phyloP scores from a whole-genome alignment of 2,329 filamentous ascomycete species.

The Phialemonium atrogriseum region DNA sequence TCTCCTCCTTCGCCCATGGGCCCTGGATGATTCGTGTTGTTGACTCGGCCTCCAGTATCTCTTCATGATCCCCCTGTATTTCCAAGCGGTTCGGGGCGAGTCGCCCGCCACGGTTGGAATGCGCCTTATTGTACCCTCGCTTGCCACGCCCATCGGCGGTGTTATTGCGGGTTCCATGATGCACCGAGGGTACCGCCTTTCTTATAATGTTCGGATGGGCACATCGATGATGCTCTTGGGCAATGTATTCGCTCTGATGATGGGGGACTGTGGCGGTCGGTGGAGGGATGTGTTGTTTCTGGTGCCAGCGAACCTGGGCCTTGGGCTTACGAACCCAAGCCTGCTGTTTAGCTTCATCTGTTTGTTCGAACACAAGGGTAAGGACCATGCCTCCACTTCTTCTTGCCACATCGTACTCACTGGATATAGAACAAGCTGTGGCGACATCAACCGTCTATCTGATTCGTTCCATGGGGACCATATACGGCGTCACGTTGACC shows the following conservation, averaged over 20 bases:
- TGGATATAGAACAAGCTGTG: constrained; percentile 46
- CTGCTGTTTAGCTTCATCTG: constrained; percentile 53
- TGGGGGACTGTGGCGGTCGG: constrained; percentile 36
- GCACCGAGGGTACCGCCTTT: constrained; percentile 42
- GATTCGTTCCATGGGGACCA: constrained; percentile 51
- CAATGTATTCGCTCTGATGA: constrained; percentile 38
- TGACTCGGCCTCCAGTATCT: constrained; percentile 35
- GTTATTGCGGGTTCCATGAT: constrained; percentile 48
- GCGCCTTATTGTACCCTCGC: constrained; percentile 37
- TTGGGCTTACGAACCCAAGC: constrained; percentile 50
- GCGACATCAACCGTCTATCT: constrained; percentile 55
- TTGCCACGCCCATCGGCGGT: constrained; percentile 48
- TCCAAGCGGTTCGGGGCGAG: constrained; percentile 56
- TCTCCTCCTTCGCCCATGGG: not conserved
- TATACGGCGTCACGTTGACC: constrained; percentile 55
- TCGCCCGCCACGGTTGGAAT: constrained; percentile 55
- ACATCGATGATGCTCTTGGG: constrained; percentile 43
- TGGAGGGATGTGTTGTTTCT: constrained; percentile 48
- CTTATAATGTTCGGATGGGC: constrained; percentile 43
- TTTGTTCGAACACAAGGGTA: constrained; percentile 53
- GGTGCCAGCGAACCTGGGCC: constrained; percentile 47
- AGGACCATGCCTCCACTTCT: constrained; percentile 11
- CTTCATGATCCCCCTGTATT: constrained; percentile 64
- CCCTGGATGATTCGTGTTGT: not conserved
- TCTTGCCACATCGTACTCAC: no score